Evolutionary conservation across 2,329 filamentous ascomycete species (phyloP), one percentile per base, ranked within the genome.

Genomic region (Aureobasidium musti): DNA sequence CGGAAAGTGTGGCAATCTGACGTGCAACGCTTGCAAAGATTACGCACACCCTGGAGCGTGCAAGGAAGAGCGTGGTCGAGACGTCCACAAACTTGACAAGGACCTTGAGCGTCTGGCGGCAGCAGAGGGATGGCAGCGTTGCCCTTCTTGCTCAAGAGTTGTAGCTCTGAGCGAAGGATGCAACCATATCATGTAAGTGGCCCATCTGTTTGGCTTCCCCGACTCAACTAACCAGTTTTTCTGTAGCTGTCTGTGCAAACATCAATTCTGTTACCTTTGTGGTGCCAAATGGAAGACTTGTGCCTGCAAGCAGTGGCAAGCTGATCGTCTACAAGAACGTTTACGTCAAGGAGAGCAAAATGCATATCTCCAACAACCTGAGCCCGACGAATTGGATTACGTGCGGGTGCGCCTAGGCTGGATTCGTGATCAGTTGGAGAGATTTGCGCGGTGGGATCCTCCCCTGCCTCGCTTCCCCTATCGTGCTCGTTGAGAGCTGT

Each of bases 181-280:
- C 30, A 35, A 54, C 6, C 50, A 54, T n/a, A 54, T 54, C 30
- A 54, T 33, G 33, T 54, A 7, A 54, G 30, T 54, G 35, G 33
- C 14, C 8, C 26, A 23, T 8, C 19, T 5, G 10, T 21, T n/a
- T n/a, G n/a, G n/a, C 6, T 2, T 13, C n/a, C 10, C 19, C 8
- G 4, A 21, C 30, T 14, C 14, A 5, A 21, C 26, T 28, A 23
- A 23, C 30, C 35, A 33, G 21, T 23, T 5, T 11, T 13, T 17
- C 5, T 8, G 5, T 39, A 56, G 53, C 17, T 56, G 53, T 6
- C 35, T 13, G 0, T 56, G 53, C n/a, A 14, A 21, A 2, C 33
- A 56, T 19, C 10, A 56, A 17, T 41, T 56, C 17, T 56, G 53
- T 13, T 56, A 56, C 21, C 1, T 56, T 3, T 56, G 53, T 19